These are phyloP conservation scores for Saccharomyces paradoxus DNA, from an alignment of 805 yeast genomes.

Conservation along the genomic window DNA sequence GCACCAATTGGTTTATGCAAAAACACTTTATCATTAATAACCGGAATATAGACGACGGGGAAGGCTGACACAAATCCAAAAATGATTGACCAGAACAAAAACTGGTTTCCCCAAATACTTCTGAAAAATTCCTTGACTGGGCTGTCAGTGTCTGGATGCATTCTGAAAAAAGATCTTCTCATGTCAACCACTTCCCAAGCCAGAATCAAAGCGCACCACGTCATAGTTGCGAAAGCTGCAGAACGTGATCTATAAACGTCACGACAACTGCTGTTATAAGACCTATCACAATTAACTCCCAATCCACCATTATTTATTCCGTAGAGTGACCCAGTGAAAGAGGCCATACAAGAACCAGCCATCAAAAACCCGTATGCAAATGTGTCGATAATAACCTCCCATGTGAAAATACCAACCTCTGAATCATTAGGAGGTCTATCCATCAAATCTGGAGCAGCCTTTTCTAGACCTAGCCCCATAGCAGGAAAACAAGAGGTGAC, in stretches of 20 bases:
- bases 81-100: constrained; percentile 73
- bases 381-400: constrained; percentile 60
- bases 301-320: constrained; percentile 58
- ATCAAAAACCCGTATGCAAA: constrained; percentile 62
- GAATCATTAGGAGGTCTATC: constrained; percentile 87
- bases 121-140: constrained; percentile 52
- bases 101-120: constrained; percentile 66
- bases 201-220: constrained; percentile 74
- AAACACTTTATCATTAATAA: constrained; percentile 70
- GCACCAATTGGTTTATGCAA: constrained; percentile 61
- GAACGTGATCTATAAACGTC: constrained; percentile 70
- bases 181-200: constrained; percentile 82
- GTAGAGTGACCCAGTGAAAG: constrained; percentile 59
- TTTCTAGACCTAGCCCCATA: constrained; percentile 92
- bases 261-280: constrained; percentile 40
- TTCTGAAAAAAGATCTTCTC: constrained; percentile 59
- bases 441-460: constrained; percentile 93
- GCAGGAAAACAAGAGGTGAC: constrained; percentile 99
- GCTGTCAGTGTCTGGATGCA: constrained; percentile 58
- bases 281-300: constrained; percentile 56
- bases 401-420: constrained; percentile 73
- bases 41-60: constrained; percentile 83
- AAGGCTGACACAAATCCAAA: constrained; percentile 63
- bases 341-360: constrained; percentile 61
- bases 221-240: constrained; percentile 69